phyloP scores from a whole-genome alignment of 2,329 filamentous ascomycete genomes.

The Bimuria novae-zelandiae region DNA sequence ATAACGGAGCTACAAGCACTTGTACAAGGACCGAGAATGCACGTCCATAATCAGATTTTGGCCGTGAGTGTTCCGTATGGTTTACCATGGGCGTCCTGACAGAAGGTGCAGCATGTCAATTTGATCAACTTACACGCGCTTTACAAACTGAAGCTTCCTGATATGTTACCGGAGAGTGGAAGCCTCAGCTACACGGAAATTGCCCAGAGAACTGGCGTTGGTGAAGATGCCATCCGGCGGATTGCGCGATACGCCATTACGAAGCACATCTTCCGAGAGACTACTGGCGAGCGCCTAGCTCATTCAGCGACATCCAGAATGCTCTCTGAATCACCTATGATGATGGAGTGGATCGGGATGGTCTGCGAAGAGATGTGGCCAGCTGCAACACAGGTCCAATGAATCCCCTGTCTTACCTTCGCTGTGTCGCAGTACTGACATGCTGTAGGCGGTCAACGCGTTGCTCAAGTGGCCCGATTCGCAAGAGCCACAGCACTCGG shows the following conservation, averaged over 20 bases:
- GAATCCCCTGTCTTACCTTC: not conserved
- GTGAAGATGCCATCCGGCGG: not conserved
- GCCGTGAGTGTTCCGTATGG: not conserved
- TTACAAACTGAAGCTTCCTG: not conserved
- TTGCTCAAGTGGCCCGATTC: not conserved
- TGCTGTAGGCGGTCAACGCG: not conserved
- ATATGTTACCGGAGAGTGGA: not conserved
- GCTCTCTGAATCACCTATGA: not conserved
- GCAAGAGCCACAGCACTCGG: not conserved
- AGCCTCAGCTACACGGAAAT: not conserved
- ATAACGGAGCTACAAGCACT: not conserved
- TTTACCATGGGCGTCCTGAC: too few species aligned
- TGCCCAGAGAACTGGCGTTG: not conserved
- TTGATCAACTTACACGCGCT: not conserved
- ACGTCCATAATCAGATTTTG: not conserved
- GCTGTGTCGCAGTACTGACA: not conserved
- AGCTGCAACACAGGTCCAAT: not conserved
- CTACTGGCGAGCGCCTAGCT: not conserved
- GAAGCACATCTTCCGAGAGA: not conserved
- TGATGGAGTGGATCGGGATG: conserved; percentile 1
- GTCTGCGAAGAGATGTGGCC: not conserved
- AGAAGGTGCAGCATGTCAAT: not conserved
- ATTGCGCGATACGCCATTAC: not conserved
- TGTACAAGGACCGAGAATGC: not conserved
- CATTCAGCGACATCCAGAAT: not conserved